Evolutionary conservation across 78 protist genomes (phyloP).

Genomic region (Dictyostelium citrinum): DNA sequence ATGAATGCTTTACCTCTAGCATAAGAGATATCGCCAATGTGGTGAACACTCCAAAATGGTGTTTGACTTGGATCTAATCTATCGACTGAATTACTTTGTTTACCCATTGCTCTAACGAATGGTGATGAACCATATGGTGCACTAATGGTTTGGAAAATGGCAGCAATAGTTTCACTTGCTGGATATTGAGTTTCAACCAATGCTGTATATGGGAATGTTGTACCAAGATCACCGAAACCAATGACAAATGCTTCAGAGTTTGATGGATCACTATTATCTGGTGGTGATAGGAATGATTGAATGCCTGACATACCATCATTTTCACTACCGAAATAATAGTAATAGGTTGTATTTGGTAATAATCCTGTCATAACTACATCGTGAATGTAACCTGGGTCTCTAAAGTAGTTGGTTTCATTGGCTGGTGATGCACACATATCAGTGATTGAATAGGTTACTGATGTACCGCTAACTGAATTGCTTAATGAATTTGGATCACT

Average conservation of each 20-base stretch:
- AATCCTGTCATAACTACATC: conserved; percentile 47
- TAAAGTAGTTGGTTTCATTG: conserved; percentile 20
- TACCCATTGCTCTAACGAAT: conserved; percentile 15
- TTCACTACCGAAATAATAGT: conserved; percentile 54
- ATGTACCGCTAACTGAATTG: background rate
- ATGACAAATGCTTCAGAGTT: conserved; percentile 59
- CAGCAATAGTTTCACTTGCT: background rate
- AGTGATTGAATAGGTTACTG: conserved; percentile 2
- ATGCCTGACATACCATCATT: background rate
- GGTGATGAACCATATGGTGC: background rate
- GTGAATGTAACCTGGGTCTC: conserved; percentile 74
- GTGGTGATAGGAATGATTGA: background rate
- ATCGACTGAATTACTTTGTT: background rate
- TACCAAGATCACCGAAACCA: conserved; percentile 47
- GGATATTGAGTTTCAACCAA: conserved; percentile 44
- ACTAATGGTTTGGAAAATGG: conserved; percentile 1
- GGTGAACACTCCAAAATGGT: conserved; percentile 62
- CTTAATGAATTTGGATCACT: background rate
- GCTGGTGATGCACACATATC: conserved; percentile 76
- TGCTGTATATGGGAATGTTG: conserved; percentile 42
- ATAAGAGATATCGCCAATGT: conserved; percentile 83
- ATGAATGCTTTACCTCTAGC: conserved; percentile 71
- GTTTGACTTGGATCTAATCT: background rate
- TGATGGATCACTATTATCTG: background rate
- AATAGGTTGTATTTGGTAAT: conserved; percentile 12